phyloP scores from a whole-genome alignment of 257 asterid genomes.

The Henckelia pumila region DNA sequence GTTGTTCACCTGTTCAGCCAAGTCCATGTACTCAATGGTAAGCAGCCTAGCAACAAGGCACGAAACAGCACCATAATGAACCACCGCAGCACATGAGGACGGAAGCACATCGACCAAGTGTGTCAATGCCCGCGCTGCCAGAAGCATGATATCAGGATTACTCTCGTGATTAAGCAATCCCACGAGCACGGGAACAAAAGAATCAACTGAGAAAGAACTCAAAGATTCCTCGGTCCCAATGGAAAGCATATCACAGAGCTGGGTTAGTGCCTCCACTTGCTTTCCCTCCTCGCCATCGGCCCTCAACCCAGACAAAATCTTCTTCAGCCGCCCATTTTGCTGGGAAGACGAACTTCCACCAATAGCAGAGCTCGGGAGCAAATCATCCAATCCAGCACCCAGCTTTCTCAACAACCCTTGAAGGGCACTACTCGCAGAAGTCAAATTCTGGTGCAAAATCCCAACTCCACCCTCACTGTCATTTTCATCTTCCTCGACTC shows the following conservation, averaged over 20 bases:
- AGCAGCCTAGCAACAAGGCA: constrained; percentile 91
- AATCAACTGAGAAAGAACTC: constrained; percentile 90
- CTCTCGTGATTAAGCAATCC: constrained; percentile 88
- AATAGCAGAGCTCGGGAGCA: constrained; percentile 85
- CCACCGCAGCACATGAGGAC: constrained; percentile 93
- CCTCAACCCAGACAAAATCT: constrained; percentile 85
- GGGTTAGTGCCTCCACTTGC: constrained; percentile 93
- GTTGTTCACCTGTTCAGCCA: constrained; percentile 92
- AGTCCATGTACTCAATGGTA: constrained; percentile 97
- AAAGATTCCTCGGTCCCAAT: constrained; percentile 94
- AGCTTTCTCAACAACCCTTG: constrained; percentile 86
- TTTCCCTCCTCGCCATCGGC: constrained; percentile 99
- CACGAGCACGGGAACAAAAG: constrained; percentile 95
- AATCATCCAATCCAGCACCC: constrained; percentile 96
- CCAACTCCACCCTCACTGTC: constrained; percentile 89
- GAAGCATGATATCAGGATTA: constrained; percentile 94
- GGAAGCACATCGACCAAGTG: constrained; percentile 98
- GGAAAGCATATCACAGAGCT: constrained; percentile 92
- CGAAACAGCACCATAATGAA: constrained; percentile 95
- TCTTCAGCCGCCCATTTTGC: constrained; percentile 82
- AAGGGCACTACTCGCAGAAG: constrained; percentile 92
- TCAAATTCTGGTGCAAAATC: constrained; percentile 73
- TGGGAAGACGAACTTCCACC: constrained; percentile 83
- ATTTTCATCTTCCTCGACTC: constrained; percentile 70
- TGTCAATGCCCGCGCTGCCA: constrained; percentile 97